Evolutionary conservation across 768 basidiomycete genomes (phyloP), one percentile per base, ranked within the genome.

Genomic region (Lactarius hatsudake): DNA sequence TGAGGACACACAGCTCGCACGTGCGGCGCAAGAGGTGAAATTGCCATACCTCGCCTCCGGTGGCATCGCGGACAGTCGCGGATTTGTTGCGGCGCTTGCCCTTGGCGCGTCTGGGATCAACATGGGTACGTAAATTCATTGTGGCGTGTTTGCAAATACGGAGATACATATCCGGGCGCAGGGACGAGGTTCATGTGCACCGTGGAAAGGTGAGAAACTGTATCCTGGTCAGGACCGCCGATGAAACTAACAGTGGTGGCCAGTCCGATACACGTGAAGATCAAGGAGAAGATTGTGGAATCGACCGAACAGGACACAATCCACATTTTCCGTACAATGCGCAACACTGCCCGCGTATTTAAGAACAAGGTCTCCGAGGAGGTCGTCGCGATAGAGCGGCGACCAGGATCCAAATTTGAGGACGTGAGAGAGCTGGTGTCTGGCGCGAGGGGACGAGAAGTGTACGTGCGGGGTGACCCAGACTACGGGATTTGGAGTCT

Each of bases 141-240:
- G 34, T 51, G 45, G 5, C 36, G 10, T 45, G 48, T 12, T 30
- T 45, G 30, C 26, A 20, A 18, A 36, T 18, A 42, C 28, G 32
- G 32, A 26, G 48, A 36, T 55, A 38, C 23, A 15, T 58, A 36
- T 28, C 36, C 48, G 20, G 61, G 32, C 23, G 23, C 62, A 80
- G 77, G 91, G 15, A 95, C 94, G 10, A 86, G 94, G 6, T 96
- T 97, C 80, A 90, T 96, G 92, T 91, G 90, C 75, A 96, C 94
- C 1, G 85, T 87, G 13, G 94, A 97, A 76, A 86, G 88, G 86
- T 88, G 73, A 58, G 76, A 72, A 13, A 36, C 7, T 66, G 5
- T 12, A 18, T 53, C 23, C 10, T n/a, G 30, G 18, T 53, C 15
- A 40, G 23, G 32, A 17, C 51, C 26, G 18, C 10, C 30, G 20